Conservation (phyloP, 306 rosid species). For the Gleditsia sinensis region DNA sequence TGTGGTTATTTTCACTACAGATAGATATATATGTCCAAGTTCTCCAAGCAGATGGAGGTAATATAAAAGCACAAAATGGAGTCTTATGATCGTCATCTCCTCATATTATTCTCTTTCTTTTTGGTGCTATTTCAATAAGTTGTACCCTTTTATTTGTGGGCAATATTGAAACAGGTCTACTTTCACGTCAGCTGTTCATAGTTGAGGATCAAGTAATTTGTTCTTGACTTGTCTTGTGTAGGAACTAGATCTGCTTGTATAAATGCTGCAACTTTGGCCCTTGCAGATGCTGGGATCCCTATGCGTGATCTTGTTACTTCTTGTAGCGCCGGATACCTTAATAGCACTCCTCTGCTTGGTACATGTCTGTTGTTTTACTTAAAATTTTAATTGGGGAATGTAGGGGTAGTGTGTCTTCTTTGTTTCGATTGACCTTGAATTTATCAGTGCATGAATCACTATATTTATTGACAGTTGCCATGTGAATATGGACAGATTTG, state of each 20-base stretch:
- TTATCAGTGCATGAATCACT: not conserved
- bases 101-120: constrained; percentile 12
- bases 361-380: constrained; percentile 27
- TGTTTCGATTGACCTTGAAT: not conserved
- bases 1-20: constrained; percentile 46
- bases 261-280: constrained; percentile 95
- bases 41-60: constrained; percentile 98
- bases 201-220: constrained; percentile 1
- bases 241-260: constrained; percentile 97
- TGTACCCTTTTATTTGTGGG: constrained; percentile 8
- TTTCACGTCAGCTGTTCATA: not conserved
- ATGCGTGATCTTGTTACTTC: constrained; percentile 94
- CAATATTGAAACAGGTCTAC: constrained; percentile 7
- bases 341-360: constrained; percentile 86
- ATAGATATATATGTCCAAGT: constrained; percentile 93
- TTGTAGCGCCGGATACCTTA: constrained; percentile 91
- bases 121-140: constrained; percentile 13
- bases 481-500: constrained; percentile 60
- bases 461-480: constrained; percentile 26
- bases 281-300: constrained; percentile 95
- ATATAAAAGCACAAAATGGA: constrained; percentile 13
- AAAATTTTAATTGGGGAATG: not conserved
- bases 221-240: constrained; percentile 35
- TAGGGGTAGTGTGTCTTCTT: constrained; percentile 12
- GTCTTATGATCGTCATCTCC: constrained; percentile 15